These are phyloP conservation scores for Hypocreales sp. DNA, from an alignment of 2,329 filamentous ascomycete species.

Conservation along the genomic window DNA sequence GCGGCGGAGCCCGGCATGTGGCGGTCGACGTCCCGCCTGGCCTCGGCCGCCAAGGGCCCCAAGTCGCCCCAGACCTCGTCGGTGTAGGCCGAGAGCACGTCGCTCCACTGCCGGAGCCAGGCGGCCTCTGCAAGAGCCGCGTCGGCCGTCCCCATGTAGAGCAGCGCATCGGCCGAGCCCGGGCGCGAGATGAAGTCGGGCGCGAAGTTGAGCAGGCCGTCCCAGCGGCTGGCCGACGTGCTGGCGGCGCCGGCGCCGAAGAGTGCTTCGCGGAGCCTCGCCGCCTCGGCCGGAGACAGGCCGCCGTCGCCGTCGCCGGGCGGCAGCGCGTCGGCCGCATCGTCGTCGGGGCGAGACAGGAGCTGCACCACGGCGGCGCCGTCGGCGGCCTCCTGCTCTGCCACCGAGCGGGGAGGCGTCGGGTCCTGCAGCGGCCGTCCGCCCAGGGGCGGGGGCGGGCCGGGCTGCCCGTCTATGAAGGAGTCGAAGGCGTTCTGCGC, in stretches of 20 bases:
- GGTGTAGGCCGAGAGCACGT: constrained; percentile 38
- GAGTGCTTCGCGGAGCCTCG: constrained; percentile 20
- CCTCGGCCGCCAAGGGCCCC: constrained; percentile 36
- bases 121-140: constrained; percentile 20
- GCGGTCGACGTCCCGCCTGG: constrained; percentile 36
- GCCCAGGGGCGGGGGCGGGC: too few relatives aligned
- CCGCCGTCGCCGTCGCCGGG: constrained; percentile 9
- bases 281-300: constrained; percentile 13
- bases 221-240: constrained; percentile 17
- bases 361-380: constrained; percentile 19
- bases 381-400: constrained; percentile 15
- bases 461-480: not conserved
- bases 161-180: constrained; percentile 6
- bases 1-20: constrained; percentile 1
- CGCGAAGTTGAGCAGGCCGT: constrained; percentile 33
- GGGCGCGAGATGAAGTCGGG: constrained; percentile 23
- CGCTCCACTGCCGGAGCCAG: constrained; percentile 41
- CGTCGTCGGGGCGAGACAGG: constrained; percentile 13
- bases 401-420: too few relatives aligned
- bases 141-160: constrained; percentile 24
- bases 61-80: constrained; percentile 58
- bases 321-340: constrained; percentile 6
- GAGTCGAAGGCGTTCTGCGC: constrained; percentile 1
- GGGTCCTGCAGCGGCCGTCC: too few relatives aligned
- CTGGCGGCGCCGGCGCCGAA: constrained; percentile 12